Conservation (phyloP, 2,329 filamentous ascomycete genomes). For the Leptographium flavum region DNA sequence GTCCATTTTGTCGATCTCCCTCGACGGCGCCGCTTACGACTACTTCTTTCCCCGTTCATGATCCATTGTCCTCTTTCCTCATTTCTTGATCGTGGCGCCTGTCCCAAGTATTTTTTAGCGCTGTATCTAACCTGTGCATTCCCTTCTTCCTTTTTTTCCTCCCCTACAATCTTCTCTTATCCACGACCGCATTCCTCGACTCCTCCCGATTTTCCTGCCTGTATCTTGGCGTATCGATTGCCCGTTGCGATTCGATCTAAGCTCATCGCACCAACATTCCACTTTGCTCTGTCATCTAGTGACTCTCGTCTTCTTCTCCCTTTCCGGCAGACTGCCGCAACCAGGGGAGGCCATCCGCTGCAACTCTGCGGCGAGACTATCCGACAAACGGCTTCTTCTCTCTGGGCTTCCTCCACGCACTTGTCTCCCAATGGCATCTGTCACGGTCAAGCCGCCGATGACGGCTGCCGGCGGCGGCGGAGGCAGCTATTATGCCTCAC, state of each 20-base stretch:
- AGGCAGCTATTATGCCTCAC: constrained; percentile 1
- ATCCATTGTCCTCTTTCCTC: too few species aligned
- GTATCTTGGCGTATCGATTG: background rate
- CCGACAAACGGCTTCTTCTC: too few species aligned
- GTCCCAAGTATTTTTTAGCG: too few species aligned
- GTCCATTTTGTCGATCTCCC: too few species aligned
- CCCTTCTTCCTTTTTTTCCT: too few species aligned
- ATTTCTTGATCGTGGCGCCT: too few species aligned
- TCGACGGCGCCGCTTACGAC: too few species aligned
- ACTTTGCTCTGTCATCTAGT: background rate
- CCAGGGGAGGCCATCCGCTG: too few species aligned
- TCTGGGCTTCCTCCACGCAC: background rate
- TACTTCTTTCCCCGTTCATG: too few species aligned
- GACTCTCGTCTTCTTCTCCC: background rate
- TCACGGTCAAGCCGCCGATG: background rate
- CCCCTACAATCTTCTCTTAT: too few species aligned
- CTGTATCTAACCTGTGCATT: background rate
- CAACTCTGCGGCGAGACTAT: too few species aligned
- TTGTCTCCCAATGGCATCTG: background rate
- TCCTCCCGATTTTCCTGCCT: background rate
- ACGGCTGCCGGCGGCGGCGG: constrained; percentile 11
- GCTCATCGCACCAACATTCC: background rate
- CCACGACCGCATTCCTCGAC: background rate
- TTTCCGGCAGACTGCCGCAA: too few species aligned
- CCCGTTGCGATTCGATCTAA: background rate